Base-by-base conservation (phyloP, 805 yeast genomes). In the Schizosaccharomyces lindneri region DNA sequence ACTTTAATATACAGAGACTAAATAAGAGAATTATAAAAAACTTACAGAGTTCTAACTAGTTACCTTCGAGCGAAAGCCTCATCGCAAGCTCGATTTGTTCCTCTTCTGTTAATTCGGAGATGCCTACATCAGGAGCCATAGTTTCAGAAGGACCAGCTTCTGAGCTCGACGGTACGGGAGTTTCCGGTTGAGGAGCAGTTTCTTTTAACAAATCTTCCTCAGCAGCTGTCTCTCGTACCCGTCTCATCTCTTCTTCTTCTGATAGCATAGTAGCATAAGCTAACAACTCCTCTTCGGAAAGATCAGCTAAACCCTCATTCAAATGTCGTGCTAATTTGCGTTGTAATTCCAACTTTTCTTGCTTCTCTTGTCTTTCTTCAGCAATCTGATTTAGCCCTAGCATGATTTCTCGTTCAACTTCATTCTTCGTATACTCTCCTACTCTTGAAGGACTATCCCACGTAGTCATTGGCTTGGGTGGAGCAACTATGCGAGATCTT, bases 211-310 rank as follows among this genome's bases (percentile, higher is more conserved):
- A 21, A 7, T 51, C 36, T 15, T 46, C 13, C 11, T 46, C 27
- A 46, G 21, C 51, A 46, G 41, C 41, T 11, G 51, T 6, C 57
- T 51, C 31, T 24, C 7, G 19, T 13, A 11, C 2, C 15, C 36
- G 31, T n/a, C 17, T 21, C 31, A 17, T 29, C 27, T 21, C 57
- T 29, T 59, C 48, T 29, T 61, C 60, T 48, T 55, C 57, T 21
- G 64, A 43, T 43, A 55, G 63, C 59, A 31, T 55, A 39, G 43
- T 36, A 19, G 46, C 60, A 41, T 57, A 57, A 15, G 60, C 60
- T 17, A 57, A 6, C 21, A 57, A 3, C 46, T 57, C 60, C 21
- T 36, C 48, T 21, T 57, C 60, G 17, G 27, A n/a, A 4, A 57
- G 46, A 17, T 19, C 55, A 4, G 27, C 57, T 17, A 51, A 29